phyloP scores from a whole-genome alignment of 2,329 filamentous ascomycete species.

The Xylariales sp. region DNA sequence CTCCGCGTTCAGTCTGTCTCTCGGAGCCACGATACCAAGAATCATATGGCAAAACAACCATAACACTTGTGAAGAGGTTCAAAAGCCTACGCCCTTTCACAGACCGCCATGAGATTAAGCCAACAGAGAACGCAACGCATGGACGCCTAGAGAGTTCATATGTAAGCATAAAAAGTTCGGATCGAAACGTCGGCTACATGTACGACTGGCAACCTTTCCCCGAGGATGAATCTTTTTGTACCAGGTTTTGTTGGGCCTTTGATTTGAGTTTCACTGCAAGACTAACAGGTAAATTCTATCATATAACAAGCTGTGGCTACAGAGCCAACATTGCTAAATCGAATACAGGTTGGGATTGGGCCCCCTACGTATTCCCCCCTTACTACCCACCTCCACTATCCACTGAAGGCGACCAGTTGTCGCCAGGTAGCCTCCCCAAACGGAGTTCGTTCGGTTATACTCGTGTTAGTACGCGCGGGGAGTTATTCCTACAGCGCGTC shows the following conservation, averaged over 20 bases:
- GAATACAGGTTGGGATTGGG: conserved; percentile 52
- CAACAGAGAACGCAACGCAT: no score
- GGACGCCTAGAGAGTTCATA: no score
- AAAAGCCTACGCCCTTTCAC: no score
- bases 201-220: conserved; percentile 61
- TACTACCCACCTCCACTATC: conserved; percentile 31
- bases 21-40: no score
- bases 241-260: conserved; percentile 50
- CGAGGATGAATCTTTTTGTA: conserved; percentile 37
- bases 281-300: no score
- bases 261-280: conserved; percentile 53
- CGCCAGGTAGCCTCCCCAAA: conserved; percentile 35
- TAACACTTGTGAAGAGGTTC: no score
- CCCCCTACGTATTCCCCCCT: conserved; percentile 41
- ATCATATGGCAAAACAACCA: no score
- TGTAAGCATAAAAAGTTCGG: no score
- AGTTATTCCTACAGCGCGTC: conserved; percentile 42
- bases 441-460: conserved; percentile 41
- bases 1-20: no score
- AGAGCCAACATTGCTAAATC: background rate
- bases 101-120: no score
- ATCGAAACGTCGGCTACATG: conserved; percentile 36
- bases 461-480: conserved; percentile 33
- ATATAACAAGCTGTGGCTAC: no score
- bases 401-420: conserved; percentile 20